Base-by-base conservation (phyloP, 306 rosid species). In the Acmispon strigosus region DNA sequence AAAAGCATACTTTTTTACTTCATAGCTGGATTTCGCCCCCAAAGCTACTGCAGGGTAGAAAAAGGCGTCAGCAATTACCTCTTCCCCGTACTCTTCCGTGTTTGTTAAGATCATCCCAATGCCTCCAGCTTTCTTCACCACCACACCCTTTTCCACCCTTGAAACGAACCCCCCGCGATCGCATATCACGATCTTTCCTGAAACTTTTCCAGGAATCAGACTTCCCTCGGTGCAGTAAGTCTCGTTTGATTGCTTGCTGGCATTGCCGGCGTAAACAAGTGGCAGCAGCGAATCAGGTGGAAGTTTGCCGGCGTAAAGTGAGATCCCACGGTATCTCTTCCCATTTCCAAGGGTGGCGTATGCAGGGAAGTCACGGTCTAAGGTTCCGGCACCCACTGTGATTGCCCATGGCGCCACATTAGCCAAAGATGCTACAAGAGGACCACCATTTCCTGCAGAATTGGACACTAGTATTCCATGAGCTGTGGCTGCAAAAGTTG, bases 361-460 rank as follows among this genome's bases (percentile, higher is more conserved):
- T 19, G 86, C 83, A 0, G 98, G 98, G 78, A 94, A 94, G 58
- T 90, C 90, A 17, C 98, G 92, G 83, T 90, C 98, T 52, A 94
- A 54, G 34, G 98, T 88, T 73, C 98, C 98, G 0, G 97, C 97
- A 13, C 98, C 97, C 4, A 94, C 98, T 0, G 92, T 87, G 64
- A 82, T 88, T 56, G 84, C 51, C 98, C 97, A 93, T 5, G 98
- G 98, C 0, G 98, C 97, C n/a, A 83, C 85, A 39, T 88, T 90
- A 16, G 80, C 48, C 80, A 90, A 52, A 61, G 79, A 65, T 24
- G 67, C 80, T 0, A 73, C 6, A 2, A 72, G 49, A 4, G 97
- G 96, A 22, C 98, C 98, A 17, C 76, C 68, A 74, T 93, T 93
- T 55, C 98, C 98, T 6, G 97, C 98, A 14, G 98, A 87, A 68